Base-by-base conservation (phyloP, 805 yeast genomes). In the Yarrowia phangngaensis region DNA sequence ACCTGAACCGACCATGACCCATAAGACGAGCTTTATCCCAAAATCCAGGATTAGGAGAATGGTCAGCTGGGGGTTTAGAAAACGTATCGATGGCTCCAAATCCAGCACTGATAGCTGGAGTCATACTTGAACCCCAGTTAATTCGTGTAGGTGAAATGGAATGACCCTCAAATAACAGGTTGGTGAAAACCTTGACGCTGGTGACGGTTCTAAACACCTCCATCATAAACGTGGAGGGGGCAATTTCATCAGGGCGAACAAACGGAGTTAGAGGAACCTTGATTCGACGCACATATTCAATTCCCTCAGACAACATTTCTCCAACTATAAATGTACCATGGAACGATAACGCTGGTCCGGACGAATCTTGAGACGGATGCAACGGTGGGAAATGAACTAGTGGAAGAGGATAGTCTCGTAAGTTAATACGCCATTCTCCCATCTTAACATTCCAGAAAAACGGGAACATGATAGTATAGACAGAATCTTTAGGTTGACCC, bases 391-490 rank as follows among this genome's bases (percentile, higher is more conserved):
- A 76, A 54, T 79, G 79, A 7, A 85, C 62, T 41, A 89, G 65
- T 0, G 97, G 97, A 12, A 90, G 59, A 0, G 97, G 97, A 59
- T 83, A 87, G 59, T 89, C 97, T 49, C 92, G 69, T 52, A 89
- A 56, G 60, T 84, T 90, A 57, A 79, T 72, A 52, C 92, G 67
- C 9, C 80, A 60, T 57, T 86, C 94, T 3, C 68, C 65, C 28
- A 84, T 68, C 12, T 66, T 70, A 43, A 84, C 66, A 49, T 80
- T 76, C 11, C 83, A 32, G 61, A 68, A 68, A 49, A 79, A 57
- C 0, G 97, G 97, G 2, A 88, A 58, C 60, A 82, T 60, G 14
- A 84, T 69, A 0, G 90, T 78, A 61, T 78, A 89, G 45, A 70
- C 60, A 0, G 87, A 77, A 51, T 82, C 85, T 46, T 60, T 59